Percentiles rank a stretch among this genome's conserved stretches.
phyloP scores from a whole-genome alignment of 192 early-diverging fungal species.

The Gonapodya sp. region DNA sequence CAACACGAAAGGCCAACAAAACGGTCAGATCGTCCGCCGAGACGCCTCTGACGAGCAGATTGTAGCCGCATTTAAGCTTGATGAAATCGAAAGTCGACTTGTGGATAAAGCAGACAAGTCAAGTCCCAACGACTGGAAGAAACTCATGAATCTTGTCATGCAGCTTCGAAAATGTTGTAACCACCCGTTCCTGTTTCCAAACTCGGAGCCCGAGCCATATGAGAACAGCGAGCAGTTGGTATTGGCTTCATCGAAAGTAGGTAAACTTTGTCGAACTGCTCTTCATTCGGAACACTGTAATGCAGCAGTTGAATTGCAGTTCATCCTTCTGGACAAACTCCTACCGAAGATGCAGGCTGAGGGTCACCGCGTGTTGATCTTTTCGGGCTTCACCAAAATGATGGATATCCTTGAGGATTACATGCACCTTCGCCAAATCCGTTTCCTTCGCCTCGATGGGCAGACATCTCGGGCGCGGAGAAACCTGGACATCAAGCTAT shows the following conservation, averaged over 20 bases:
- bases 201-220: not conserved
- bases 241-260: not conserved
- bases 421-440: not conserved
- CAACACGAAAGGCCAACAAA: not conserved
- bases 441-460: not conserved
- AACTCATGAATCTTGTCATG: not conserved
- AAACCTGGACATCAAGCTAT: slow-evolving; percentile 10
- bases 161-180: slow-evolving; percentile 1
- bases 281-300: no score
- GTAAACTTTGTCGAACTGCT: no score
- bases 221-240: not conserved
- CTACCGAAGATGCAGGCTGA: slow-evolving; percentile 11
- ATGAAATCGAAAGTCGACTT: not conserved
- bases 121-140: not conserved
- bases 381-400: slow-evolving; percentile 13
- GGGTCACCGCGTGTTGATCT: slow-evolving; percentile 14
- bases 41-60: not conserved
- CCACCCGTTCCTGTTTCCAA: slow-evolving; percentile 1
- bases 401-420: slow-evolving; percentile 14
- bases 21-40: not conserved
- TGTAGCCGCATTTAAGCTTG: slow-evolving; percentile 3
- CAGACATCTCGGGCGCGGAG: slow-evolving; percentile 4
- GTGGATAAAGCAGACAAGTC: not conserved
- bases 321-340: slow-evolving; percentile 10
- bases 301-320: not conserved